phyloP scores from a whole-genome alignment of 176 grass and related monocot species.

The Aegilops tauschii region DNA sequence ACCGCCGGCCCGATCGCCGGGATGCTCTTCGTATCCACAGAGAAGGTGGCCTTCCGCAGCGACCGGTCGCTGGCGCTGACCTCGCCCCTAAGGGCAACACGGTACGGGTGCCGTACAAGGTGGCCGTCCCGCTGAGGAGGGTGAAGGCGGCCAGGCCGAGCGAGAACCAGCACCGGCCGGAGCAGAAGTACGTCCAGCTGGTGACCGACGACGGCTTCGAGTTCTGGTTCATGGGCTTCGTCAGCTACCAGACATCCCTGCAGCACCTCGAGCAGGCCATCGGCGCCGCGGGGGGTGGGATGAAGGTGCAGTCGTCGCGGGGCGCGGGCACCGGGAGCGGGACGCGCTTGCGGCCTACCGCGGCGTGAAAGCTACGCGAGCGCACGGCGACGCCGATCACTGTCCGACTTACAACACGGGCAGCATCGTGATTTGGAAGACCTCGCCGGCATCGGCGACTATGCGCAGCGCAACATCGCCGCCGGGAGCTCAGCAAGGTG shows the following conservation, averaged over 20 bases:
- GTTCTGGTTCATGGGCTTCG: constrained; percentile 97
- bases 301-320: too few species aligned
- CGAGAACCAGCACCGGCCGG: constrained; percentile 56
- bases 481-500: too few species aligned
- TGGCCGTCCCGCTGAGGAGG: constrained; percentile 52
- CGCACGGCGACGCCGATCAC: too few species aligned
- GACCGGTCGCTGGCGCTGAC: constrained; percentile 52
- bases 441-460: too few species aligned
- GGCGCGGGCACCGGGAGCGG: too few species aligned
- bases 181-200: constrained; percentile 81
- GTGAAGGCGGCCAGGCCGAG: constrained; percentile 52
- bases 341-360: too few species aligned
- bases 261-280: constrained; percentile 53
- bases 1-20: constrained; percentile 74
- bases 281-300: not conserved
- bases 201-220: constrained; percentile 73
- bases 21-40: constrained; percentile 61
- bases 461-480: too few species aligned
- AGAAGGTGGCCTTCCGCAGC: constrained; percentile 72
- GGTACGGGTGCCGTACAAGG: constrained; percentile 72
- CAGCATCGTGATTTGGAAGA: too few species aligned
- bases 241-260: constrained; percentile 54
- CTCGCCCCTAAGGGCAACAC: constrained; percentile 28
- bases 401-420: too few species aligned
- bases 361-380: too few species aligned